Evolutionary conservation across 805 yeast genomes (phyloP), one percentile per base, ranked within the genome.

Genomic region (Kuraishia floccosa): DNA sequence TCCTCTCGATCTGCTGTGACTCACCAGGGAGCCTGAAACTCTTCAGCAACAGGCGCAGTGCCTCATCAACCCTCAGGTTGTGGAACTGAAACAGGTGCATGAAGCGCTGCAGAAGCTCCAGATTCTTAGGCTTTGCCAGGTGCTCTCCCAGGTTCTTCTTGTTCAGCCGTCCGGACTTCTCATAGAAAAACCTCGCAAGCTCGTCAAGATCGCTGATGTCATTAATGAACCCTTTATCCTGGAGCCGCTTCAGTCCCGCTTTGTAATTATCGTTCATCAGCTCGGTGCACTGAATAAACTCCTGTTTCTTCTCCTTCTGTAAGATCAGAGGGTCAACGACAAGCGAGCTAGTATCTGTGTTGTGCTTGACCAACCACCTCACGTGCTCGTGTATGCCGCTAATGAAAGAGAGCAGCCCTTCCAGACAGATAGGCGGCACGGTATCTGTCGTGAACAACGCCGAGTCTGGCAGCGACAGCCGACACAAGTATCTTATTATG

Each of bases 1-100:
- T 72, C 44, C 96, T 68, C 52, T 91, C 98, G 49, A 91, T 91
- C 52, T 85, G 96, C 47, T 86, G 97, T 0, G 96, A 81, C 56
- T 91, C 99, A 36, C 99, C 99, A 1, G 97, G 97, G 30, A 91
- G 64, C 51, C 98, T 71, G 49, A 91, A 89, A 14, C 81, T 71
- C 34, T 82, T 80, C 41, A 93, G 62, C 36, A 91, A 53, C 34
- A 82, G 65, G 45, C 99, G 68, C 31, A 91, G 60, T 0, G 96
- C 96, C 53, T 89, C 96, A 52, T 91, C 99, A 3, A 93, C 89
- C 46, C 98, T 65, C 42, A 81, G 60, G 13, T 72, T 79, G 23
- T 63, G 59, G 49, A 87, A 87, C 35, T 87, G 89, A 49, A 89
- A 79, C 33, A 74, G 52, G 2, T 61, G 59, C 39, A 89, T 69